Conservation (phyloP, 129 eudicot species). For the Logfia minima region DNA sequence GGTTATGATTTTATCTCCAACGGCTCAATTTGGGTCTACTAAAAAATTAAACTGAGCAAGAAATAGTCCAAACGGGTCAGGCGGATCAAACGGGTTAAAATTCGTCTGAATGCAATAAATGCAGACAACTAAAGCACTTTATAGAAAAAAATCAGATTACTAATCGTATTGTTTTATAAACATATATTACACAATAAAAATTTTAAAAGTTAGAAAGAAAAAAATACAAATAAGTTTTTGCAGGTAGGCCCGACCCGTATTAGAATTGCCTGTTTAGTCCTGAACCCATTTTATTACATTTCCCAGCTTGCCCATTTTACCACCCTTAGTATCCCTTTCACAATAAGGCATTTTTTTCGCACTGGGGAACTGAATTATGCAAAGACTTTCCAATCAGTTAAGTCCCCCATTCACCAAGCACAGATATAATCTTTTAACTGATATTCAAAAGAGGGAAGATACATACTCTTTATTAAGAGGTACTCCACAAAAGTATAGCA, state of each 20-base stretch:
- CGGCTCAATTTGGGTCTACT: not conserved
- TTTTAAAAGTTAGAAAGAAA: too few relatives aligned
- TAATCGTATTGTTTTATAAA: not conserved
- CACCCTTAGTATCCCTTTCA: not conserved
- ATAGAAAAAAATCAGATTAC: too few relatives aligned
- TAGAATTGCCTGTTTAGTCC: not conserved
- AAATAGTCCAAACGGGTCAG: not conserved
- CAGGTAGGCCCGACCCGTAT: not conserved
- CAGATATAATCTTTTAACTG: not conserved
- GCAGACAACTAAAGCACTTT: not conserved
- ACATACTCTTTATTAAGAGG: constrained; percentile 76
- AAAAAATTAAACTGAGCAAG: not conserved
- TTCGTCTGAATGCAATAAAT: not conserved
- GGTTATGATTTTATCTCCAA: not conserved
- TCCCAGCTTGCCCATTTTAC: not conserved
- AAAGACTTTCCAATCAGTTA: not conserved
- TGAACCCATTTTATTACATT: not conserved
- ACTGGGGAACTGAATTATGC: not conserved
- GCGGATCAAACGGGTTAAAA: not conserved
- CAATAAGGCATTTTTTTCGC: not conserved
- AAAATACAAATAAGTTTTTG: not conserved
- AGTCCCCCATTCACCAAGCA: not conserved
- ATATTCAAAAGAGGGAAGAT: not conserved
- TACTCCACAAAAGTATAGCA: constrained; percentile 73
- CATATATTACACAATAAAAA: too few relatives aligned